These are phyloP conservation scores for Amniculicola lignicola DNA, from an alignment of 495 filamentous ascomycete genomes.

Conservation along the genomic window DNA sequence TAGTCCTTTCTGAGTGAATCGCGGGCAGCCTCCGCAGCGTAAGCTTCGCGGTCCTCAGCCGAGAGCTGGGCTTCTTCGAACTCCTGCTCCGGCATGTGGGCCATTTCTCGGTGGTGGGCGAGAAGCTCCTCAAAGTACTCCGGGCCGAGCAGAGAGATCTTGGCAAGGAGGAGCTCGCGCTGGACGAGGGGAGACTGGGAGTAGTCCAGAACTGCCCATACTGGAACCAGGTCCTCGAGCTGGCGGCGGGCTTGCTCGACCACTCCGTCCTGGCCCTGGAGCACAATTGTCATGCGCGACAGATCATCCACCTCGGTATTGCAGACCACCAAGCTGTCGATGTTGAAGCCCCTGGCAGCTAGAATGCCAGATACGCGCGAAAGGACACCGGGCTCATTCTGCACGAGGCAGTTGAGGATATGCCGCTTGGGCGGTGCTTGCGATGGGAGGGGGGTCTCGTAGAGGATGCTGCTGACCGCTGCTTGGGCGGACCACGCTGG, in stretches of 20 bases:
- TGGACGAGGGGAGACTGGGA: constrained; percentile 90
- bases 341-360: constrained; percentile 96
- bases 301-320: constrained; percentile 97
- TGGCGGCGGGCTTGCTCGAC: constrained; percentile 96
- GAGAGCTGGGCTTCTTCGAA: constrained; percentile 36
- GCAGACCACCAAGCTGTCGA: constrained; percentile 96
- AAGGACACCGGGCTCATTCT: constrained; percentile 96
- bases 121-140: constrained; percentile 97
- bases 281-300: constrained; percentile 97
- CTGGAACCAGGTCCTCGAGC: constrained; percentile 92
- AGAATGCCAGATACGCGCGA: constrained; percentile 95
- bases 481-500: constrained; percentile 90
- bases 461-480: constrained; percentile 95
- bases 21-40: constrained; percentile 28
- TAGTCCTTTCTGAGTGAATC: constrained; percentile 59
- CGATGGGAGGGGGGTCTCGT: constrained; percentile 89
- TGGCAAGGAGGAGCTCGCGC: constrained; percentile 91
- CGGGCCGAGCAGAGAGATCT: constrained; percentile 90
- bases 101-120: constrained; percentile 83
- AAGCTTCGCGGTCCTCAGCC: constrained; percentile 37
- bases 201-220: constrained; percentile 98
- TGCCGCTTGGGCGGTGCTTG: constrained; percentile 84
- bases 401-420: constrained; percentile 95
- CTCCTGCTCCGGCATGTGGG: constrained; percentile 43
- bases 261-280: constrained; percentile 92